Base-by-base conservation (phyloP, 2,329 filamentous ascomycete species). In the Colletotrichum lupini region DNA sequence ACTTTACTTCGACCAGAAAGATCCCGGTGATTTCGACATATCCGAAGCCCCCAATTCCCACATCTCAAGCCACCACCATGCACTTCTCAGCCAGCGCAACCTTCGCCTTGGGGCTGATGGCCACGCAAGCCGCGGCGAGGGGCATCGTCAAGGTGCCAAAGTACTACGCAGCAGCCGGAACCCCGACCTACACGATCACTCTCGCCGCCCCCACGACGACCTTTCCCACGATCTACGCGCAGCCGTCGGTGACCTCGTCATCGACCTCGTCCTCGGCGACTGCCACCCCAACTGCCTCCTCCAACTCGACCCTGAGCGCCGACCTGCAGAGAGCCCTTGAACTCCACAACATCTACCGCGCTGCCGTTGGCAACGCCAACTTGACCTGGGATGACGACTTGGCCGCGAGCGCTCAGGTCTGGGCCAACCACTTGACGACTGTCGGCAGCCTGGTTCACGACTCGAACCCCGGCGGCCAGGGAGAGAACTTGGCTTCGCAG, bases 401-500 rank as follows among this genome's bases (percentile, higher is more conserved):
- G 9, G 58, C 49, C 57, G 24, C 46, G 28, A 26, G 22, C 12
- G 66, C 66, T 16, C 46, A 68, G 24, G 22, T 6, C 22, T 68
- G 66, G 66, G 66, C 66, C 12, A 3, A 68, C 12, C 14, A 63
- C 22, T 58, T 68, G 16, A 55, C 57, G 14, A 5, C 24, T 8
- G n/a, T 42, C 5, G 46, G 46, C 24, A 24, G 16, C 8, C 16
- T 68, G 16, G 49, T 19, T 19, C 66, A 68, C 14, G 57, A 22
- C 46, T 3, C 1, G 4, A 56, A 42, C 57, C 11, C 62, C 4
- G 53, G 32, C 35, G 65, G 65, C 30, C 59, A 75, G 66, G 73
- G 73, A 26, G 73, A 75, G 52, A 73, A 73, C 62, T 53, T 75
- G 53, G 69, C 69, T 14, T 62, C 14, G 6, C 22, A 37, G 57